Base-by-base conservation (phyloP, 2,329 filamentous ascomycete species). In the Fusarium sp. region DNA sequence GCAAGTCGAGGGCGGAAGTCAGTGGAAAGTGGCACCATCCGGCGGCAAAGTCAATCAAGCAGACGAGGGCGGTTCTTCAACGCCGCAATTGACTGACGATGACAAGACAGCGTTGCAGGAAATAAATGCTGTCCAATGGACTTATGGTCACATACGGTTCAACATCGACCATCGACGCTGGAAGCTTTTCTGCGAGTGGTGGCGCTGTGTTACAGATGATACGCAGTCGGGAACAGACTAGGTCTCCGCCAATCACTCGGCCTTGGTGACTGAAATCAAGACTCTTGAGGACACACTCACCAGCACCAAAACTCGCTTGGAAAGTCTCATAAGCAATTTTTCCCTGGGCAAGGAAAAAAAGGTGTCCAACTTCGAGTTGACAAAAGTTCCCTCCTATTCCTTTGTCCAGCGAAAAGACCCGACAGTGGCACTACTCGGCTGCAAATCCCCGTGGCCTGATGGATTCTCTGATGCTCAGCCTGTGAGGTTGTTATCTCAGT, bases 31-130 rank as follows among this genome's bases (percentile, higher is more conserved):
- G 12, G 38, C 38, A 0, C 20, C 38, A 22, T 41, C 38, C 20
- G 4, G 38, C 1, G 38, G 22, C 20, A 14, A 41, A 1, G 38
- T 2, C 38, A 22, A 41, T 1, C 7, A 14, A 41, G 1, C 38
- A 8, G 38, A 41, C 38, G 6, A 1, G 0, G 20, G 38, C 1
- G 1, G 12, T 9, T 41, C 20, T 22, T 22, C 38, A 12, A 3
- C 38, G 38, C 38, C 38, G 38, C 38, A 22, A 22, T 41, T 41
- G 1, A 41, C 38, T 41, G 38, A 22, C 20, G 20, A 41, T 6
- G 38, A 41, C 1, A 41, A 41, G 38, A 14, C 20, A 41, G 38
- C 38, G 13, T 22, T 41, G 20, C 38, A 41, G 38, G 12, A 41
- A 1, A 41, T 41, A 1, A 41, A 41, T 12, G 4, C 38, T 22